These are phyloP conservation scores for Phaeolepiota aurea DNA, from an alignment of 768 basidiomycete genomes.

Conservation along the genomic window DNA sequence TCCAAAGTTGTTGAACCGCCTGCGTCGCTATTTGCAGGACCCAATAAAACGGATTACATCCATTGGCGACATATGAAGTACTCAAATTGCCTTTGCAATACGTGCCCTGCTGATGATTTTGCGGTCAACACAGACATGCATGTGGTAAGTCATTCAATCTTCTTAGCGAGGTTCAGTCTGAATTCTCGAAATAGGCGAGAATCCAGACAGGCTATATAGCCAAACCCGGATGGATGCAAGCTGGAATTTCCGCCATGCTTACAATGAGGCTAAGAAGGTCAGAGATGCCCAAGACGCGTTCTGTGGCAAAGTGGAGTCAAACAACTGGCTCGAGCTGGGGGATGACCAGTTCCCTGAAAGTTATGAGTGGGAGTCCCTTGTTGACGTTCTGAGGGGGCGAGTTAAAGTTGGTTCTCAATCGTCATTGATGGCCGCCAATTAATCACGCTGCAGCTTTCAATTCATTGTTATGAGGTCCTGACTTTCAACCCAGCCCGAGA, in stretches of 20 bases:
- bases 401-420: conserved; percentile 45
- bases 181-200: conserved; percentile 34
- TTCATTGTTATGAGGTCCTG: conserved; percentile 38
- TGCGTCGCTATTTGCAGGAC: conserved; percentile 33
- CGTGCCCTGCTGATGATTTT: not conserved
- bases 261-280: conserved; percentile 58
- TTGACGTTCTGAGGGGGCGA: conserved; percentile 63
- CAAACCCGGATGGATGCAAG: conserved; percentile 52
- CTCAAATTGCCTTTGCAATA: too few species aligned
- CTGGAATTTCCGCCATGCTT: conserved; percentile 68
- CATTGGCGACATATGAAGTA: conserved; percentile 77
- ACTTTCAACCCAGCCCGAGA: too few species aligned
- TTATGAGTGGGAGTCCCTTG: conserved; percentile 61
- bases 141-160: conserved; percentile 37
- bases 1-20: conserved; percentile 73
- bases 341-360: conserved; percentile 47
- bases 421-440: not conserved
- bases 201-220: conserved; percentile 37
- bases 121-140: conserved; percentile 42
- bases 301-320: conserved; percentile 41
- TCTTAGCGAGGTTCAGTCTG: not conserved
- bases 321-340: conserved; percentile 32
- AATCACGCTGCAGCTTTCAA: conserved; percentile 18
- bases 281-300: conserved; percentile 63
- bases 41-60: conserved; percentile 23